Base-by-base conservation (phyloP, 106 monocot genomes). In the Posidonia australis region DNA sequence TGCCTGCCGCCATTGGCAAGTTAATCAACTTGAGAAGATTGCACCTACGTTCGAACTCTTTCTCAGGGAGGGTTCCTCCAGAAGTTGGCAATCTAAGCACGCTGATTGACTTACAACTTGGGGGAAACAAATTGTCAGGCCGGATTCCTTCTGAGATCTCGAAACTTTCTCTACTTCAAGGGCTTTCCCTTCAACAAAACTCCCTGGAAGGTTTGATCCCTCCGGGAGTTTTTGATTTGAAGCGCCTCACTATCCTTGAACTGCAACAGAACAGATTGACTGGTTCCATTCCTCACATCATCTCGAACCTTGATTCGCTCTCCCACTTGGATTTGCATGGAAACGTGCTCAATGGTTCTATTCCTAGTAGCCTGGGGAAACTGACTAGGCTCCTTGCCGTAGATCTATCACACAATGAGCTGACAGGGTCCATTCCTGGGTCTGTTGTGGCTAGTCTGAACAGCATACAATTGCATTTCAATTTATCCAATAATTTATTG, bases 381-480 rank as follows among this genome's bases (percentile, higher is more conserved):
- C 68, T 92, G 13, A 64, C 42, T 44, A 44, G 70, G 9, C 82
- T 92, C 0, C 30, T 92, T 63, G 58, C 51, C 12, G 45, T 88
- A 19, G 92, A 92, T 69, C 76, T 92, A 21, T 92, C 92, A 3
- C 65, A 83, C 76, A 92, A 92, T 71, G 67, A 57, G 9, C 64
- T 92, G 41, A 72, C 58, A n/a, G 88, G 88, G 2, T 48, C 78
- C 11, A 80, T 92, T 69, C 80, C 85, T 27, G 78, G 76, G 29
- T 63, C 66, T 25, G 71, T 80, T 3, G 19, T 88, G n/a, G 71
- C 71, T 14, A 55, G 72, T 28, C 51, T 88, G 75, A 77, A 72
- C 24, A 77, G 65, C 69, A 46, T 85, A 64, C 88, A 85, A 74
- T 36, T 85, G 9, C 76, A 67, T 64, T 66, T 93, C 26, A 85